phyloP scores from a whole-genome alignment of 2,329 filamentous ascomycete genomes.

The Elsinoe fawcettii region DNA sequence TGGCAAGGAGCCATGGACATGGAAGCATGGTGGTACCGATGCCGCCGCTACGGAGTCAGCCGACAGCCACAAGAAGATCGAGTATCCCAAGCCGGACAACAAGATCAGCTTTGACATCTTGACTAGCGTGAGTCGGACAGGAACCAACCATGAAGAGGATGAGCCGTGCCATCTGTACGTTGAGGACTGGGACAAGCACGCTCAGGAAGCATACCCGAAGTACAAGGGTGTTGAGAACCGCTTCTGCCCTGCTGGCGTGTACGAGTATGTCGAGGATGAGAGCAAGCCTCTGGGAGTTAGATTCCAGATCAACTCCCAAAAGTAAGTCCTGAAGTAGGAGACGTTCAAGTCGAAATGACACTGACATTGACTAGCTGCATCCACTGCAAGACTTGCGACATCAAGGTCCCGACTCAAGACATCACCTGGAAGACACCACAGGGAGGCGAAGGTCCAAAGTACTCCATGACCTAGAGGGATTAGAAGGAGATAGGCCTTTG shows the following conservation, averaged over 20 bases:
- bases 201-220: conserved; percentile 69
- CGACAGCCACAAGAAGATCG: conserved; percentile 75
- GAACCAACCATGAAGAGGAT: conserved; percentile 97
- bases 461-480: conserved; percentile 46
- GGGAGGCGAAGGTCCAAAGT: conserved; percentile 66
- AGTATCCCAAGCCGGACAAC: conserved; percentile 93
- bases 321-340: conserved; percentile 55
- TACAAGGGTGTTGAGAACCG: conserved; percentile 92
- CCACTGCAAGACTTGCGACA: conserved; percentile 99
- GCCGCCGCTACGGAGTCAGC: conserved; percentile 71
- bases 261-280: conserved; percentile 93
- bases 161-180: conserved; percentile 95
- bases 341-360: neutral
- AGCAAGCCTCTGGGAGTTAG: conserved; percentile 79
- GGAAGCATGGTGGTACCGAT: conserved; percentile 76
- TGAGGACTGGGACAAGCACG: conserved; percentile 88
- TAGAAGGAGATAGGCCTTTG: conserved; percentile 12
- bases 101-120: conserved; percentile 93
- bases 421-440: conserved; percentile 88
- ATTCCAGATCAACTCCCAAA: conserved; percentile 97
- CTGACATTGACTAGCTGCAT: conserved; percentile 63
- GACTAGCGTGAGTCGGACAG: conserved; percentile 88
- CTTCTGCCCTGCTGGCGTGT: conserved; percentile 95
- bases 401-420: conserved; percentile 93
- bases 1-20: conserved; percentile 82